A percentile compares a stretch with the other conserved stretches of the same genome.
phyloP scores from a whole-genome alignment of 176 grass and related monocot genomes.

The Rhynchospora breviuscula region DNA sequence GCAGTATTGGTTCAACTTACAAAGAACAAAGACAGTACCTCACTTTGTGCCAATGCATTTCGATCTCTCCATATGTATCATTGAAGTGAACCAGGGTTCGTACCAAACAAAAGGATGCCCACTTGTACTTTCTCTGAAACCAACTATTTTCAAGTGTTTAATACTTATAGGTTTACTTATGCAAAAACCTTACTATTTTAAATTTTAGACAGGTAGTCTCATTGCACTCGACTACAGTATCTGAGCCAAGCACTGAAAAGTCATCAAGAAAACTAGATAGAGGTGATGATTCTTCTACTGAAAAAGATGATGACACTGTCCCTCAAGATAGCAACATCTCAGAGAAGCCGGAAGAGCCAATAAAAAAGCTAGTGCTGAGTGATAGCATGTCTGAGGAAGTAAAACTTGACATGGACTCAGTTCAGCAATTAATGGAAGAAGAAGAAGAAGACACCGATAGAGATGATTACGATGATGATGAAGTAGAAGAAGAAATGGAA shows the following conservation, averaged over 20 bases:
- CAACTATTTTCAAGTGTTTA: not conserved
- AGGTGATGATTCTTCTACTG: conserved; percentile 28
- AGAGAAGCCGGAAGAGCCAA: conserved; percentile 12
- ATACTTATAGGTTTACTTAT: conserved; percentile 11
- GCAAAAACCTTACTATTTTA: conserved; percentile 40
- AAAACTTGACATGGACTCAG: conserved; percentile 17
- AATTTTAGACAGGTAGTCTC: conserved; percentile 77
- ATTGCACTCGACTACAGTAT: conserved; percentile 56
- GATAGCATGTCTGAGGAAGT: not conserved
- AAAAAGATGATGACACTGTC: conserved; percentile 16
- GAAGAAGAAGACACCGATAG: conserved; percentile 18
- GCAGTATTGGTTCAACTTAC: not conserved
- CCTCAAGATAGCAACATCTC: conserved; percentile 8
- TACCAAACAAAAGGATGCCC: not conserved
- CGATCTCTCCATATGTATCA: not conserved
- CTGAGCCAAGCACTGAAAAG: conserved; percentile 27
- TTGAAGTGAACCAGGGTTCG: not conserved
- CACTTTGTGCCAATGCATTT: not conserved
- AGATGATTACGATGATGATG: conserved; percentile 35
- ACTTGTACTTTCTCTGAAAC: not conserved
- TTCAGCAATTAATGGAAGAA: conserved; percentile 17
- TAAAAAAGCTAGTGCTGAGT: not conserved
- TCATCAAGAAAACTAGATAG: conserved; percentile 29
- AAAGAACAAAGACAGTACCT: not conserved
- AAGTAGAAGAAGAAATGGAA: conserved; percentile 34